These are phyloP conservation scores for Candida ponderosae DNA, from an alignment of 805 yeast genomes.

Conservation along the genomic window DNA sequence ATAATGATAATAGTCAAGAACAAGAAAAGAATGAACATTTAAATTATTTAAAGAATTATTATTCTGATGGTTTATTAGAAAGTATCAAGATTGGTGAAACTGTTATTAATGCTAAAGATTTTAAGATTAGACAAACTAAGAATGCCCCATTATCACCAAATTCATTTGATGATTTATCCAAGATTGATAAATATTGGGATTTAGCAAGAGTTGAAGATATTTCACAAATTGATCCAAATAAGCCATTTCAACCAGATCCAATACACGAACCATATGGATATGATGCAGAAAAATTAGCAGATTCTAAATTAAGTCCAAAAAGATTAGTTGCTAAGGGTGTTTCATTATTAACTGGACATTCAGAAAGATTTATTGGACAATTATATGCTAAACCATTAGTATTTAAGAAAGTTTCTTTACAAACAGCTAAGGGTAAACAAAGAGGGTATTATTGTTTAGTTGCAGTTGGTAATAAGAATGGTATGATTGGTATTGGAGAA, in stretches of 20 bases:
- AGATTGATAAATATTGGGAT: constrained; percentile 73
- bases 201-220: constrained; percentile 41
- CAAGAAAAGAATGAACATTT: constrained; percentile 13
- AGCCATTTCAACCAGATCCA: constrained; percentile 54
- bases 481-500: constrained; percentile 92
- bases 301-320: constrained; percentile 13
- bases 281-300: constrained; percentile 15
- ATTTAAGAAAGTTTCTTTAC: constrained; percentile 78
- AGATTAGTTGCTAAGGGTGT: constrained; percentile 41
- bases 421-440: constrained; percentile 88
- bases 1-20: not conserved
- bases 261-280: constrained; percentile 46
- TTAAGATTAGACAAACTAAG: constrained; percentile 31
- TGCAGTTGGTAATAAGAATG: constrained; percentile 87
- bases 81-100: constrained; percentile 79
- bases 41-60: constrained; percentile 53
- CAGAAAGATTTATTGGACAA: constrained; percentile 49
- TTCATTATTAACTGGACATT: constrained; percentile 58
- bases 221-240: constrained; percentile 36
- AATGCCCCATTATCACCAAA: constrained; percentile 52
- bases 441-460: constrained; percentile 76
- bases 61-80: constrained; percentile 74
- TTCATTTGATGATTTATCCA: constrained; percentile 61
- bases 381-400: constrained; percentile 61
- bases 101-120: constrained; percentile 57